These are phyloP conservation scores for Protea cynaroides DNA, from an alignment of 164 flowering plant species.

Conservation along the genomic window DNA sequence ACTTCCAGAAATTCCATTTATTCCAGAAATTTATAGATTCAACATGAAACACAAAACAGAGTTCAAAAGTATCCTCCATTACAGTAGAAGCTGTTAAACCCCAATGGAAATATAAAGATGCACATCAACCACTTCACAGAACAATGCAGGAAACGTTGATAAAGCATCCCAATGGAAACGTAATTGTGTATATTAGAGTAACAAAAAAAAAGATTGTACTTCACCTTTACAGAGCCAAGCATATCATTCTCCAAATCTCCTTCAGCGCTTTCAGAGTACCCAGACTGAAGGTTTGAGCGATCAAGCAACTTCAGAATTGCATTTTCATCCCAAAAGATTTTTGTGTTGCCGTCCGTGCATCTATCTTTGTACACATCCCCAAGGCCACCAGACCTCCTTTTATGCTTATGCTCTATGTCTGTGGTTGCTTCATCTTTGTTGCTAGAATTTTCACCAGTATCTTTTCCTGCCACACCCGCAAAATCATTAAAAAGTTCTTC, in stretches of 20 bases:
- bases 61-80: neutral
- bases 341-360: conserved; percentile 71
- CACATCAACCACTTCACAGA: neutral
- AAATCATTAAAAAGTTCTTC: conserved; percentile 88
- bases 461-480: conserved; percentile 38
- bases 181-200: neutral
- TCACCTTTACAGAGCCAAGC: conserved; percentile 98
- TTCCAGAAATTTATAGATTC: too few relatives aligned
- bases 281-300: conserved; percentile 68
- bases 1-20: too few relatives aligned
- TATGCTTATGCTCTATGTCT: conserved; percentile 58
- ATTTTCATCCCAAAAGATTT: conserved; percentile 90
- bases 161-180: neutral
- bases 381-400: conserved; percentile 71
- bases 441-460: conserved; percentile 34
- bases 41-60: neutral
- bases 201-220: neutral
- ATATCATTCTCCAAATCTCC: conserved; percentile 83
- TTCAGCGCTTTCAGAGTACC: conserved; percentile 52
- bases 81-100: neutral
- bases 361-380: conserved; percentile 94
- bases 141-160: neutral
- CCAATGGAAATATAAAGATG: neutral
- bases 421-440: conserved; percentile 41
- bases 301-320: conserved; percentile 82